A percentile compares a stretch with the other conserved stretches of the same genome.
Evolutionary conservation across 2,329 filamentous ascomycete genomes (phyloP).

Genomic region (Aspergillus costaricaensis): DNA sequence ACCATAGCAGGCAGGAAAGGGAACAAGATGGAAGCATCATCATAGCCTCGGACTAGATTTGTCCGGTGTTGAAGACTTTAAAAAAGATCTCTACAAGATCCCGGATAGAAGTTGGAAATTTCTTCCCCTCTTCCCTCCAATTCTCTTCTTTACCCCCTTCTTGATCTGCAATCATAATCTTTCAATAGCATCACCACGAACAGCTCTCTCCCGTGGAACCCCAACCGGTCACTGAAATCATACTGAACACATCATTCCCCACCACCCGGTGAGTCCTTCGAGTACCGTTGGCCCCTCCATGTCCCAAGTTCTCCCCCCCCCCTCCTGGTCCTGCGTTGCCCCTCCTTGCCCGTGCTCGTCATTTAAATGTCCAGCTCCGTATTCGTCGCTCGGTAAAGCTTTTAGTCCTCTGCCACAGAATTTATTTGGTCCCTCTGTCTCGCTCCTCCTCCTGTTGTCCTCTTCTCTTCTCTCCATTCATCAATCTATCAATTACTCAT

Average conservation of each 20-base stretch:
- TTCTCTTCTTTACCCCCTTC: neutral
- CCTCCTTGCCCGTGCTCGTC: slow-evolving; percentile 14
- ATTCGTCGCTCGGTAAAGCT: slow-evolving; percentile 32
- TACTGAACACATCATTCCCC: slow-evolving; percentile 40
- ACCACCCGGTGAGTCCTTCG: slow-evolving; percentile 40
- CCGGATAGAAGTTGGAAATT: neutral
- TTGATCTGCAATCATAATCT: no score
- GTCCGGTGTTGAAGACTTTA: slow-evolving; percentile 2
- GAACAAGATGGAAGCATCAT: slow-evolving; percentile 10
- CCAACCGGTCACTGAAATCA: slow-evolving; percentile 31
- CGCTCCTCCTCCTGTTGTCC: slow-evolving; percentile 10
- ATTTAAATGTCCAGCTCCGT: slow-evolving; percentile 21
- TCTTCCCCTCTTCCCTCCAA: neutral
- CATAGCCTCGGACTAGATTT: slow-evolving; percentile 7
- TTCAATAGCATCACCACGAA: neutral
- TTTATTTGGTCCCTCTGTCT: slow-evolving; percentile 15
- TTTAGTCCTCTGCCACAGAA: slow-evolving; percentile 14
- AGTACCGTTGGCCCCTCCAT: slow-evolving; percentile 24
- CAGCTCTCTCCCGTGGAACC: slow-evolving; percentile 6
- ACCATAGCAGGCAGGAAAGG: slow-evolving; percentile 12
- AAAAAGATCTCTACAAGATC: neutral
- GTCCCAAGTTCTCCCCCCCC: slow-evolving; percentile 14
- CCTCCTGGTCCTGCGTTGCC: slow-evolving; percentile 16
- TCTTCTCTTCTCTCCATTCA: slow-evolving; percentile 11
- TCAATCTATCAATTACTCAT: slow-evolving; percentile 8